Base-by-base conservation (phyloP, 108 stramenopile genomes). In the Skeletonema costatum region DNA sequence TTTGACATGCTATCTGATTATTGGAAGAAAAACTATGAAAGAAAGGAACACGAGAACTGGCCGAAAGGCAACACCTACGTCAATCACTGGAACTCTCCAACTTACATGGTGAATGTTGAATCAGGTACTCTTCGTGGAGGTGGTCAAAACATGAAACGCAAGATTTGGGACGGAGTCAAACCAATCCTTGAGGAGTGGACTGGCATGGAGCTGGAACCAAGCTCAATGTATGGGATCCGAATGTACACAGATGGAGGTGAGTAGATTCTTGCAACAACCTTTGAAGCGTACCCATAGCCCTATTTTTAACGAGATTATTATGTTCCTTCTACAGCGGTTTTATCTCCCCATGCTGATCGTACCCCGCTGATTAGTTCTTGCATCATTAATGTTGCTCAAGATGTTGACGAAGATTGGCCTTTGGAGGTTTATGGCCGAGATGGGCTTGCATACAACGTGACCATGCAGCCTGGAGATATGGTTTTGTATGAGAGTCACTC, bases 401-500 rank as follows among this genome's bases (percentile, higher is more conserved):
- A 98, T 66, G 92, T 96, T 14, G 93, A 97, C 42, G 96, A 98
- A 70, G 84, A 86, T 56, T 98, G 98, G 98, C 93, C 94, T 11
- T 63, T 98, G 12, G 96, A 96, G 76, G 93, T 98, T 8, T 92
- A 81, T 79, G 96, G 90, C 66, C 80, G 94, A 66, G 87, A 95
- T 64, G 96, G 90, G 14, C 77, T 82, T 41, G 94, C 93, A 12
- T 83, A 91, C 50, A 92, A 92, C 64, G 88, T 93, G 11, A 93
- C 93, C 5, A 89, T 92, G 88, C 58, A 89, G 66, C 73, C 90
- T 31, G 92, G 89, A 32, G 89, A 93, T 69, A 88, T 91, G 89
- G 87, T 91, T 1, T 62, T 91, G n/a, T 93, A 88, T 63, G 90
- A 91, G 44, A 74, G 68, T 63, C 89, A 73, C 41, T 85, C 88